Base-by-base conservation (phyloP, 2,329 filamentous ascomycete genomes). In the Hypomyces perniciosus region DNA sequence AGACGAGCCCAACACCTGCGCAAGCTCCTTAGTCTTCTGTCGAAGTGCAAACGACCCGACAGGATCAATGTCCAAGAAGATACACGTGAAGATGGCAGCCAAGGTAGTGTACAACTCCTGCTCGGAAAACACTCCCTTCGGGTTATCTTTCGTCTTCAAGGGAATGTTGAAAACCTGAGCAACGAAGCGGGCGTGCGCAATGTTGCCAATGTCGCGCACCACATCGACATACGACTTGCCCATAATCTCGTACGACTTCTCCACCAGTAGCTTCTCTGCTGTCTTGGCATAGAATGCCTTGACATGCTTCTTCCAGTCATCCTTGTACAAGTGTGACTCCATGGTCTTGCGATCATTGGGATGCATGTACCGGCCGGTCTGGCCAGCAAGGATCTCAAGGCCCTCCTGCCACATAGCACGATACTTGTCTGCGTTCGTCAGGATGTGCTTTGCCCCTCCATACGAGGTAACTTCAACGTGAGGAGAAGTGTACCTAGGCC, bases 31-130 rank as follows among this genome's bases (percentile, higher is more conserved):
- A 2, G 79, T 80, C 8, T 76, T 79, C 58, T 81, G 77, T 30
- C 76, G 76, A 50, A 88, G 70, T 5, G 80, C 77, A 66, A 83
- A 91, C 6, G 77, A 83, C 67, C 84, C 86, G 57, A 76, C 78
- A 0, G 80, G 76, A 59, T 92, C 84, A 6, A 81, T 65, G 63
- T 86, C 79, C 61, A 81, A 76, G 72, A 86, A 86, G 55, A 88
- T 75, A 62, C 77, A 74, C 12, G 77, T 76, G 62, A 83, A 89
- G 44, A 90, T 78, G 8, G 83, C 74, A 0, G 84, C 75, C 20
- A 90, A 75, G 0, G 84, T 77, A 64, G 79, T 78, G 62, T 82
- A 80, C 55, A 83, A 62, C 63, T 82, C 77, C 31, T 79, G 72
- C 58, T 78, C 74, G 0, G 71, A 73, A 56, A 77, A 78, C 28